Evolutionary conservation across 768 basidiomycete genomes (phyloP), one percentile per base, ranked within the genome.

Genomic region (Sistotremastrum suecicum): DNA sequence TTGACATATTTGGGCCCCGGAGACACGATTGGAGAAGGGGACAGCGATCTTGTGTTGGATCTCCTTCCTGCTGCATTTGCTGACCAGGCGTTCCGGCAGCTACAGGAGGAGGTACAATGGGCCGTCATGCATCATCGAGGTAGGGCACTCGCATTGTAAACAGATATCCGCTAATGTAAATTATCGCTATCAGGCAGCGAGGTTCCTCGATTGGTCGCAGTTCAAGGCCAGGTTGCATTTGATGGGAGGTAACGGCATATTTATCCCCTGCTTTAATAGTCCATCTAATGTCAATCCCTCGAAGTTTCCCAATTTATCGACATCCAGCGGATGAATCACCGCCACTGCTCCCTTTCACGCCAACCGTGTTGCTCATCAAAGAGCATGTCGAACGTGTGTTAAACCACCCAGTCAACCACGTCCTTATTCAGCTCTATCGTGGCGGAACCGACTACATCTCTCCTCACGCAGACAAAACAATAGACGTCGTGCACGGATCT

Each of bases 391-490:
- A 86, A 53, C 61, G 65, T 45, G 68, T 69, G 5, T 58, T 79
- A 7, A 53, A 64, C 29, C 83, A 84, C 47, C 79, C 78, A 1
- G 75, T 88, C 4, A 89, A 89, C 55, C 85, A 89, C 53, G 85
- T 83, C 41, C 71, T 89, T 32, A 84, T 88, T 42, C 86, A 88
- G 55, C 70, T 75, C 56, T 88, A 88, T 57, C 82, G 85, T 47
- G 71, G 69, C 8, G 86, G 85, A 4, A 74, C 72, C 31, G 86
- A 88, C 60, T 83, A 80, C 60, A 88, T 88, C 50, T 86, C 84
- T 0, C 84, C 87, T 53, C 85, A 89, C 59, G 83, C 82, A 0
- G 85, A 89, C 60, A 89, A 89, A 63, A 89, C 85, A 4, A 72
- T 88, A 52, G 86, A 89, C 58, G 73, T 89, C 51, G 75, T 80